Evolutionary conservation across 2,329 filamentous ascomycete species (phyloP), one percentile per base, ranked within the genome.

Genomic region (Falciphora oryzae): DNA sequence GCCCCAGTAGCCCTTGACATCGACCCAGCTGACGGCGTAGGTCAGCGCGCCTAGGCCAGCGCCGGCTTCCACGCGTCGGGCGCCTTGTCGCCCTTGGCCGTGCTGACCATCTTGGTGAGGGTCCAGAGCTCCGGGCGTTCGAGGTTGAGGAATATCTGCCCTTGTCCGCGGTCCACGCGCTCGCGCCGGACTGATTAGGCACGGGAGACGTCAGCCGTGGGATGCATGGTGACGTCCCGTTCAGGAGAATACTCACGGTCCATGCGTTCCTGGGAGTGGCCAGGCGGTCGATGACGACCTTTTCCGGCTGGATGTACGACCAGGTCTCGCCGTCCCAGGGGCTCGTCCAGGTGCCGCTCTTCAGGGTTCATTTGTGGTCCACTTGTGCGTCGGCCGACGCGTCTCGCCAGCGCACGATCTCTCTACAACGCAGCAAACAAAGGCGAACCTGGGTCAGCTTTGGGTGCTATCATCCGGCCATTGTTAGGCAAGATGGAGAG

Each of bases 241-340:
- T n/a, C n/a, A n/a, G n/a, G n/a, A n/a, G n/a, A n/a, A n/a, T n/a
- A n/a, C 80, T 71, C 69, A 87, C 85, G 67, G 89, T 86, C 91
- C 90, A 94, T 6, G 91, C 90, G 71, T 93, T 92, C 73, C 89
- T 88, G 66, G 95, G 75, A 0, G 92, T 91, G 2, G 95, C 90
- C 77, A 95, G 81, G 74, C 95, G 92, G 74, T 95, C 92, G 66
- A 95, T 94, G 69, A 94, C 90, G 1, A 95, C 75, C 69, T 93
- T 89, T 25, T 81, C 83, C 1, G 89, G 84, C 0, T 80, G 78
- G 0, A 85, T 89, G 88, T 89, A 92, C 1, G 81, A 85, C 0
- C 78, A 87, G 22, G 89, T 90, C 71, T 94, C 91, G 73, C 90
- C 90, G 71, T 94, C 91, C 73, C 90, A 95, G 0, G 89, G 89